Percentiles rank a stretch among this genome's conserved stretches.
These are phyloP conservation scores for Nissolia schottii DNA, from an alignment of 306 rosid genomes.

Conservation along the genomic window DNA sequence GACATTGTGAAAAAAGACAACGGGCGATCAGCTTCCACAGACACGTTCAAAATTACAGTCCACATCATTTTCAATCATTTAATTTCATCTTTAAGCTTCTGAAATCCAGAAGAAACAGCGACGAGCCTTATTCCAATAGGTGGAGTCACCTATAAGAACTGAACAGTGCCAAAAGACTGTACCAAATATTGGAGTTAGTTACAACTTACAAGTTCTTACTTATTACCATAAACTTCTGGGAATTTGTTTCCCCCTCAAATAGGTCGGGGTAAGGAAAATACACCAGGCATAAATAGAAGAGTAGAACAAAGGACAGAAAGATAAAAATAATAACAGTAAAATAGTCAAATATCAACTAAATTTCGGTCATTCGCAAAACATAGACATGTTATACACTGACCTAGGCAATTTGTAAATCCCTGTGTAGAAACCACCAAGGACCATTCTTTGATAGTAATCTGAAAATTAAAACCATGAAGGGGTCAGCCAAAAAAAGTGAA, in stretches of 20 bases:
- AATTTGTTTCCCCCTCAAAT: slow-evolving; percentile 13
- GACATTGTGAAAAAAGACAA: not conserved
- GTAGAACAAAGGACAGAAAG: not conserved
- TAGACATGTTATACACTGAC: slow-evolving; percentile 31
- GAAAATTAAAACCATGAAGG: slow-evolving; percentile 26
- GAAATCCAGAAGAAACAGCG: not conserved
- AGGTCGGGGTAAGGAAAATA: not conserved
- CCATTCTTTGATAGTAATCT: slow-evolving; percentile 77
- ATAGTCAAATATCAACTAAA: not conserved
- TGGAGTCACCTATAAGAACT: not conserved
- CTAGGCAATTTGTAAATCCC: slow-evolving; percentile 41
- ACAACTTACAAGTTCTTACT: not conserved
- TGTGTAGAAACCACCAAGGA: slow-evolving; percentile 93
- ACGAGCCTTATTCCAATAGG: not conserved
- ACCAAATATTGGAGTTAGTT: not conserved
- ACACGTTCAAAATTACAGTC: not conserved
- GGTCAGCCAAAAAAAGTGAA: not conserved
- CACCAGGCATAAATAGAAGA: not conserved
- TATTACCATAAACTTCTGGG: not conserved
- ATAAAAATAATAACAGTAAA: not conserved
- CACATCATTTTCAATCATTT: not conserved
- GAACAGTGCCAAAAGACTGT: not conserved
- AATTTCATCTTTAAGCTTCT: not conserved
- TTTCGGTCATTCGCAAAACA: not conserved
- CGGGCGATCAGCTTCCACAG: not conserved